Evolutionary conservation across 345 rosid genomes (phyloP), one percentile per base, ranked within the genome.

Genomic region (Brassica carinata): DNA sequence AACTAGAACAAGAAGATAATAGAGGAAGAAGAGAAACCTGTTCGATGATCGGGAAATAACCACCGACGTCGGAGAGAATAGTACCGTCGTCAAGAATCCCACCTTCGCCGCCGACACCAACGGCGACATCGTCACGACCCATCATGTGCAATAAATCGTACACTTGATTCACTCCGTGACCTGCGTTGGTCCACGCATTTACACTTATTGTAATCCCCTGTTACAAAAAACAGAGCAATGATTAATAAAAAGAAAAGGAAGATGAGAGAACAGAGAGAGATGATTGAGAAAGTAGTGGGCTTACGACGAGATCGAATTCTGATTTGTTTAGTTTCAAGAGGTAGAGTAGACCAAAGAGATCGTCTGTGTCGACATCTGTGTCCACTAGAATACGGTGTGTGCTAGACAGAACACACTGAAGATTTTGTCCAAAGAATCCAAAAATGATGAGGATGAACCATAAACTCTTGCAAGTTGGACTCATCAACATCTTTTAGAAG

Each of bases 101-200:
- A 71, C 98, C 99, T 38, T 95, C 98, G 1, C 98, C 99, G 48
- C 99, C 99, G 2, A 92, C 90, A 31, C 98, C 99, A 15, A 95
- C 92, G 0, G 92, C 48, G 11, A 94, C 80, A 71, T 92, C 94
- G 9, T 95, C 93, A 0, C 98, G 95, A 30, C 61, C 90, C 98
- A 94, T 94, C 98, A 94, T 94, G 87, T 90, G 91, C 71, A 94
- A 88, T n/a, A 94, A 18, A 85, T 94, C 98, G 68, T 94, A 92
- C 2, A 92, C 67, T 8, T 94, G 97, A 77, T 92, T 91, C 88
- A 90, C 92, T n/a, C 89, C 84, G 71, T 94, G 97, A 58, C 98
- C 98, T 15, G 94, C 97, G 86, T 91, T 85, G 3, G 84, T 88
- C 99, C 99, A 95, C 7, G 91, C 88, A 85, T 92, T 95, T 63